Conservation (phyloP, 257 asterid genomes). For the Craterostigma plantagineum region DNA sequence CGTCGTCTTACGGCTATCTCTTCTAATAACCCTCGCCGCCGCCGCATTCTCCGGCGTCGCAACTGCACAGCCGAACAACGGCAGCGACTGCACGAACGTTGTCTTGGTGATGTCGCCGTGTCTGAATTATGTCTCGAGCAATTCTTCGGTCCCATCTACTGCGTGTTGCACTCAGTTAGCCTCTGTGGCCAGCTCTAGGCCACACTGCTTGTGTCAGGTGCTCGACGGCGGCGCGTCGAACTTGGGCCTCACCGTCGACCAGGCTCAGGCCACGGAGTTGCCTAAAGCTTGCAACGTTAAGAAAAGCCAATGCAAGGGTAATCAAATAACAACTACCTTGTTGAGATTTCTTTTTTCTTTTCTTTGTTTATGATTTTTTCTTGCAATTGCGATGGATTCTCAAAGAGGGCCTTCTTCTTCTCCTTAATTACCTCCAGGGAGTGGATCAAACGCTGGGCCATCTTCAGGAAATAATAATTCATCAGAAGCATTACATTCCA, state of each 20-base stretch:
- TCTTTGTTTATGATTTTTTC: too few relatives aligned
- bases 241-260: not conserved
- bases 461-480: too few relatives aligned
- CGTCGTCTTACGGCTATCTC: too few relatives aligned
- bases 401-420: too few relatives aligned
- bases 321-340: too few relatives aligned
- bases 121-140: slow-evolving; percentile 6
- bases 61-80: too few relatives aligned
- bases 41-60: too few relatives aligned
- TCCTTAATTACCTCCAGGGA: too few relatives aligned
- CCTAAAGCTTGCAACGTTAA: slow-evolving; percentile 29
- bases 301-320: slow-evolving; percentile 15
- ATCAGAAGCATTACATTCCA: slow-evolving; percentile 5
- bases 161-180: slow-evolving; percentile 14
- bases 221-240: slow-evolving; percentile 1
- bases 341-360: too few relatives aligned
- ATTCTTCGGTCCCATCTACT: slow-evolving; percentile 11
- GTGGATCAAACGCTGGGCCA: too few relatives aligned
- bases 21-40: too few relatives aligned
- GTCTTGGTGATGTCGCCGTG: slow-evolving; percentile 6
- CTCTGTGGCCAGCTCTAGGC: not conserved
- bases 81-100: not conserved
- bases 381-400: too few relatives aligned
- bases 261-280: slow-evolving; percentile 17
- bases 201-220: slow-evolving; percentile 10